phyloP scores from a whole-genome alignment of 192 early-diverging fungal species.

The Backusella morwellensis region DNA sequence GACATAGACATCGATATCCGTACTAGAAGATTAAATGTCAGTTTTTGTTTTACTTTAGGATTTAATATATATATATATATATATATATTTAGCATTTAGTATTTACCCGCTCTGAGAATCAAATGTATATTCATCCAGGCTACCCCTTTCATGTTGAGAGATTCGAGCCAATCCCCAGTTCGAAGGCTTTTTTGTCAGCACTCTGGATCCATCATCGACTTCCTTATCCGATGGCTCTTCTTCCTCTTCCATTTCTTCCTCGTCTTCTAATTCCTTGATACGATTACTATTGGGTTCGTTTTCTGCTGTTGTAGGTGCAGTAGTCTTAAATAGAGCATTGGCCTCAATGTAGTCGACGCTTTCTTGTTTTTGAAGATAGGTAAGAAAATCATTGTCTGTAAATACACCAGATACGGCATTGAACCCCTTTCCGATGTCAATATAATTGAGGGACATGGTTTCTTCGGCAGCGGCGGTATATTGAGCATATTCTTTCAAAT shows the following conservation, averaged over 20 bases:
- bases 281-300: background rate
- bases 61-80: background rate
- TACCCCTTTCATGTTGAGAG: conserved; percentile 34
- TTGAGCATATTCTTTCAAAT: background rate
- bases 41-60: background rate
- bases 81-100: background rate
- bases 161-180: conserved; percentile 55
- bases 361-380: conserved; percentile 10
- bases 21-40: conserved; percentile 9
- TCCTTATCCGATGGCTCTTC: background rate
- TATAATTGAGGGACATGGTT: conserved; percentile 3
- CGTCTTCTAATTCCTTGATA: background rate
- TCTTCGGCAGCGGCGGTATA: background rate
- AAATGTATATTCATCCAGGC: conserved; percentile 50
- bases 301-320: background rate
- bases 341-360: conserved; percentile 29
- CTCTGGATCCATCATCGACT: background rate
- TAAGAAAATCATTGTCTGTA: conserved; percentile 14
- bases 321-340: conserved; percentile 17
- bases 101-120: conserved; percentile 55
- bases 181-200: background rate
- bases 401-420: conserved; percentile 29
- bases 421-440: conserved; percentile 11
- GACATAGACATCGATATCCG: conserved; percentile 59
- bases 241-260: background rate